phyloP scores from a whole-genome alignment of 257 asterid genomes.

The Apocynum venetum region DNA sequence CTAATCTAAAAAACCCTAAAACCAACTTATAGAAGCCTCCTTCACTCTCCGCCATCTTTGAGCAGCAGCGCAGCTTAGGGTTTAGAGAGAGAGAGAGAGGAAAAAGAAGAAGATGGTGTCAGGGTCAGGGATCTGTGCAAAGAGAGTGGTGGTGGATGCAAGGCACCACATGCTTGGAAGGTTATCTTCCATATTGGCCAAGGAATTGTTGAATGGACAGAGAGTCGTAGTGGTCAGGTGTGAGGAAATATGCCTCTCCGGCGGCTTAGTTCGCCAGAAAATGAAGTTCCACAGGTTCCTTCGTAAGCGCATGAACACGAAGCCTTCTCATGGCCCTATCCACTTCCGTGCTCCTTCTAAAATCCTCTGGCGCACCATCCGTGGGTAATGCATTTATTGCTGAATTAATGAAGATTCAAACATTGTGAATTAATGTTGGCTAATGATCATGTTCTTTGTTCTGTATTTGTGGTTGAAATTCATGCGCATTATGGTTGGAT shows the following conservation, averaged over 20 bases:
- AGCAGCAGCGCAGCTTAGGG: conserved; percentile 7
- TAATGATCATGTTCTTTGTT: neutral
- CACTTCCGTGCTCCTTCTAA: conserved; percentile 62
- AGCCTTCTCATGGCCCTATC: conserved; percentile 60
- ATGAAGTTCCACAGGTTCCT: conserved; percentile 51
- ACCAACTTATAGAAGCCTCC: neutral
- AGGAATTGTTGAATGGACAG: conserved; percentile 48
- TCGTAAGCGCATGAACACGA: conserved; percentile 60
- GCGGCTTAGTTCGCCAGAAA: conserved; percentile 53
- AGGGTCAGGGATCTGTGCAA: conserved; percentile 48
- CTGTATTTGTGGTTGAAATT: neutral
- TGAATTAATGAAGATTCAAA: no score
- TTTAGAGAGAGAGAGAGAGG: conserved; percentile 1
- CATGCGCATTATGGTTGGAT: neutral
- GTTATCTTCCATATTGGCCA: conserved; percentile 42
- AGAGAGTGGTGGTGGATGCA: conserved; percentile 47
- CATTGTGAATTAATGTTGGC: neutral
- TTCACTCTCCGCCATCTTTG: neutral
- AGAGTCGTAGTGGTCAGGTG: conserved; percentile 48
- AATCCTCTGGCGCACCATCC: conserved; percentile 55
- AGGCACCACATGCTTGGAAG: conserved; percentile 53
- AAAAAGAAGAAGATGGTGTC: conserved; percentile 37
- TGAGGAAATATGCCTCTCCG: conserved; percentile 51
- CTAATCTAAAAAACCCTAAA: conserved; percentile 1
- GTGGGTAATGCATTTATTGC: conserved; percentile 30